Evolutionary conservation across 2,329 filamentous ascomycete species (phyloP), one percentile per base, ranked within the genome.

Genomic region (Aspergillus hiratsukae): DNA sequence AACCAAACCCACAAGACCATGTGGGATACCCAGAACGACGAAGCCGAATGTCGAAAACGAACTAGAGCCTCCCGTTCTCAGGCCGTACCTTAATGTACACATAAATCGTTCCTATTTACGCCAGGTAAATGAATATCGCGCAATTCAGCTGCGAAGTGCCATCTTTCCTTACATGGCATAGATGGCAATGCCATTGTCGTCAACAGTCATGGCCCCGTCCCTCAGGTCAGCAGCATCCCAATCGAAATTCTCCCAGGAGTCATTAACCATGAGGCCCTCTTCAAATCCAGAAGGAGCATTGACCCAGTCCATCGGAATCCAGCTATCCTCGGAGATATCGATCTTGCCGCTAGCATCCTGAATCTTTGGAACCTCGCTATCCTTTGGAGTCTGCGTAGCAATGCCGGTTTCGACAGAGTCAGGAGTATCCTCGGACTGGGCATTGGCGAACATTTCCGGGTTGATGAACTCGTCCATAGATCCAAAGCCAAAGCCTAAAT

Each of bases 181-280:
- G 48, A 73, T 67, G 21, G 64, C 57, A 41, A 70, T 65, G 8
- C 59, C 63, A 49, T 57, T 59, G 51, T 66, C 66, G 49, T 69
- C 65, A 43, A 63, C 55, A 45, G 57, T 62, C 48, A 64, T 56
- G 19, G 67, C 63, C 25, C 64, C 62, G 29, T 69, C 67, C 23
- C 68, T 68, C 10, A 62, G 63, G n/a, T 72, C 69, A 40, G 73
- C 57, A 11, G 63, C 63, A n/a, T 76, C 73, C 73, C 75, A 78
- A 53, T 77, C 72, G 31, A 76, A 64, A 35, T 69, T 67, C 41
- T 66, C 61, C 57, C 68, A 69, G 6, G 66, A 58, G 6, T 70
- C 65, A 41, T 64, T 66, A 57, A 65, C 64, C 25, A 66, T 23
- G 48, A 68, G 55, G 11, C 58, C 60, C 53, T 62, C 61, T 50